A percentile compares a stretch with the other conserved stretches of the same genome.
Conservation (phyloP, 2,329 filamentous ascomycete species). For the Sordariomycetes sp. region DNA sequence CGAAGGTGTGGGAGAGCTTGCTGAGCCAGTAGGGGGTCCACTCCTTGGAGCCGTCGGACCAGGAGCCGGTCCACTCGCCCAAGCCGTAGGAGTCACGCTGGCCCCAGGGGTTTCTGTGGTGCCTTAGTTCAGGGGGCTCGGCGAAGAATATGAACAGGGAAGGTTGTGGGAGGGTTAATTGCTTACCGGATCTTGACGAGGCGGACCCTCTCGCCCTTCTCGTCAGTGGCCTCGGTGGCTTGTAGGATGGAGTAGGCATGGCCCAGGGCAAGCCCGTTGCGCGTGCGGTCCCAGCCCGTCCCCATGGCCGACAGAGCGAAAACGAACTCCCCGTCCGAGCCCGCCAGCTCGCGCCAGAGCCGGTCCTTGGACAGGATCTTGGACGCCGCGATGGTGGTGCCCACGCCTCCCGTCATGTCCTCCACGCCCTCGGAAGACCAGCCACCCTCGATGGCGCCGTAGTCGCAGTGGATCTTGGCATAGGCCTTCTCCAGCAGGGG, state of each 20-base stretch:
- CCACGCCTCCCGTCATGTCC: constrained; percentile 45
- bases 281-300: constrained; percentile 14
- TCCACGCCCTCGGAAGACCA: constrained; percentile 52
- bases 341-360: constrained; percentile 60
- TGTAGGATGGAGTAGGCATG: constrained; percentile 43
- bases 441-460: constrained; percentile 62
- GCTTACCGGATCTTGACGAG: constrained; percentile 32
- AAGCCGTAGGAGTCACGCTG: constrained; percentile 26
- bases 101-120: constrained; percentile 59
- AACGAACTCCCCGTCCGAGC: constrained; percentile 57
- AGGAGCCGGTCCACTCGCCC: constrained; percentile 60
- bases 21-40: constrained; percentile 67
- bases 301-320: constrained; percentile 32
- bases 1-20: constrained; percentile 54
- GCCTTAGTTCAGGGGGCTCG: background rate
- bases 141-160: background rate
- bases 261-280: constrained; percentile 28
- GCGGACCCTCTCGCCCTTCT: constrained; percentile 25
- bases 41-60: constrained; percentile 63
- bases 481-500: constrained; percentile 72
- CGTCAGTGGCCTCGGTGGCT: constrained; percentile 30
- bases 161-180: background rate
- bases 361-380: constrained; percentile 55
- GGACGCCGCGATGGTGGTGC: constrained; percentile 41
- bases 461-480: constrained; percentile 74